Conservation (phyloP, 1,284 basidiomycete genomes). For the Cutaneotrichosporon cutaneum region DNA sequence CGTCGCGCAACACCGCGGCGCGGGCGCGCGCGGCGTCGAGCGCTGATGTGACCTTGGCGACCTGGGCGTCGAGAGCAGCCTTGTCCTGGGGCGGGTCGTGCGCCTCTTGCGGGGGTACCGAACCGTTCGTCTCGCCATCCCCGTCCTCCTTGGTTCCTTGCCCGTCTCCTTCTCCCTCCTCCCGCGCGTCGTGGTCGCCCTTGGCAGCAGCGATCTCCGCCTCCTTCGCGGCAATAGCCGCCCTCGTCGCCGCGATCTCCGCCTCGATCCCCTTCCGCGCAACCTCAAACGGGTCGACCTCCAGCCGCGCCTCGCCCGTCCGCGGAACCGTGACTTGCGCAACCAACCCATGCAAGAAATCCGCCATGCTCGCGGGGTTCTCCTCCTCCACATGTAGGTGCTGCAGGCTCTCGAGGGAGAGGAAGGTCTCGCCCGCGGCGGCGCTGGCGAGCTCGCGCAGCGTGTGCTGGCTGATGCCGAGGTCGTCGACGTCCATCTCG, state of each 20-base stretch:
- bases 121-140: no score
- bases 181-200: no score
- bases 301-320: background rate
- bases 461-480: slow-evolving; percentile 18
- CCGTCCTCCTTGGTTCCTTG: background rate
- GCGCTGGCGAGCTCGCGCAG: slow-evolving; percentile 28
- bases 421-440: slow-evolving; percentile 14
- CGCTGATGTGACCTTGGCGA: slow-evolving; percentile 6
- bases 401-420: slow-evolving; percentile 23
- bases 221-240: slow-evolving; percentile 22
- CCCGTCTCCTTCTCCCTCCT: no score
- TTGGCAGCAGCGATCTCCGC: slow-evolving; percentile 15
- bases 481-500: slow-evolving; percentile 5
- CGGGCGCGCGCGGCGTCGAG: slow-evolving; percentile 9
- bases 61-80: slow-evolving; percentile 13
- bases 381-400: slow-evolving; percentile 6
- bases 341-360: slow-evolving; percentile 26
- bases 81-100: slow-evolving; percentile 1
- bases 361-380: slow-evolving; percentile 7
- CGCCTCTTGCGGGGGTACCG: no score
- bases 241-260: slow-evolving; percentile 19
- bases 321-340: slow-evolving; percentile 12
- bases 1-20: slow-evolving; percentile 21
- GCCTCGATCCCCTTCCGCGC: slow-evolving; percentile 19
- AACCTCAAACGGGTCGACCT: slow-evolving; percentile 16